Evolutionary conservation across 75 land plant species (phyloP).

Genomic region (Picea glauca): DNA sequence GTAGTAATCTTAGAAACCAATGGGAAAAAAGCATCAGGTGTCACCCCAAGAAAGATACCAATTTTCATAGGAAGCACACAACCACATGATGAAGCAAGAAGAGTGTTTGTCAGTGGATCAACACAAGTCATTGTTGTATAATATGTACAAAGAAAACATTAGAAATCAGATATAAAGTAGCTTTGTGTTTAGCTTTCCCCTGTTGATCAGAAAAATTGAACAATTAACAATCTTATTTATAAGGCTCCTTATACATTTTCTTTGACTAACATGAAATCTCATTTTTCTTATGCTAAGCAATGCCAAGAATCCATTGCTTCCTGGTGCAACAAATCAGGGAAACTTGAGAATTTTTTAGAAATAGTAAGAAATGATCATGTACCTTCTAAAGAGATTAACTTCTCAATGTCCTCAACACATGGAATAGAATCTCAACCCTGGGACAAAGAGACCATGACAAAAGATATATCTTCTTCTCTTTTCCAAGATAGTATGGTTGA

Average conservation of each 20-base stretch:
- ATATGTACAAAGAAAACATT: too few species aligned
- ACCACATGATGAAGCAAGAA: neutral
- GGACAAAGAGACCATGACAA: too few species aligned
- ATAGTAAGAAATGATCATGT: neutral
- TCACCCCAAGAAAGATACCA: too few species aligned
- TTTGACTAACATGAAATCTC: neutral
- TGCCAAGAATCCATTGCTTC: neutral
- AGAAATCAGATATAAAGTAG: too few species aligned
- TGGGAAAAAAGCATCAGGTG: too few species aligned
- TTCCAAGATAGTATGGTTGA: constrained; percentile 4
- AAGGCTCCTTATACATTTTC: neutral
- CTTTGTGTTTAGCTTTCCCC: too few species aligned
- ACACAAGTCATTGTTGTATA: too few species aligned
- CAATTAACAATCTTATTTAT: neutral
- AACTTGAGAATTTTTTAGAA: neutral
- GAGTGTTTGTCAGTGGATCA: neutral
- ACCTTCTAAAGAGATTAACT: neutral
- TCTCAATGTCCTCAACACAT: neutral
- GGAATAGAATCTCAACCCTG: too few species aligned
- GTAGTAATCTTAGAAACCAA: too few species aligned
- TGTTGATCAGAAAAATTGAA: too few species aligned
- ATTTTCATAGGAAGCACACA: too few species aligned
- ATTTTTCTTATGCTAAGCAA: neutral
- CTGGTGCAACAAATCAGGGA: neutral
- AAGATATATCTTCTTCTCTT: neutral